Percentiles rank a stretch among this genome's conserved stretches.
phyloP scores from a whole-genome alignment of 2,329 filamentous ascomycete genomes.

The Neonectria faginata region DNA sequence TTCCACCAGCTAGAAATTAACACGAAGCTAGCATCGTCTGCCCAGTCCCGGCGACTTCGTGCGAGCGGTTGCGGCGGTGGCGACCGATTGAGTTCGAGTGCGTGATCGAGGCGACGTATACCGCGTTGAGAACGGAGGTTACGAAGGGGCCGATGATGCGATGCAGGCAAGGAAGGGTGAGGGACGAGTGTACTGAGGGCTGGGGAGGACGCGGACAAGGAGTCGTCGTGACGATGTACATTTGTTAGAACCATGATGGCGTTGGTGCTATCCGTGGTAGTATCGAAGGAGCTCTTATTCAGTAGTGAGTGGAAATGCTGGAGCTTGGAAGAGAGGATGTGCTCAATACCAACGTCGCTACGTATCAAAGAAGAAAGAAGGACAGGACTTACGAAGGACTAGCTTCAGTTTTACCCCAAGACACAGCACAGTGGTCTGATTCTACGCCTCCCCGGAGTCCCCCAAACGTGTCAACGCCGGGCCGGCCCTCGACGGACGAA shows the following conservation, averaged over 20 bases:
- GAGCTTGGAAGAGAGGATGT: background rate
- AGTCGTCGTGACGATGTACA: background rate
- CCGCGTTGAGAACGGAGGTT: background rate
- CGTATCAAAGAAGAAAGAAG: background rate
- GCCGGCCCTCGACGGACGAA: slow-evolving; percentile 17
- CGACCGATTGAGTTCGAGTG: background rate
- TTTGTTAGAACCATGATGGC: background rate
- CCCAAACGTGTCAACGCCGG: slow-evolving; percentile 18
- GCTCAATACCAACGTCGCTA: background rate
- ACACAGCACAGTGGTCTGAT: slow-evolving; percentile 4
- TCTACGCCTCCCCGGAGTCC: slow-evolving; percentile 3
- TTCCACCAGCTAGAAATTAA: background rate
- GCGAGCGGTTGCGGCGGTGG: background rate
- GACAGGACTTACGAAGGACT: background rate
- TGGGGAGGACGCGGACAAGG: background rate
- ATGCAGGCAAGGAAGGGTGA: background rate
- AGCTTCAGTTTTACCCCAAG: background rate
- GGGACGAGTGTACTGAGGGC: background rate
- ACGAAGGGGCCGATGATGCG: background rate
- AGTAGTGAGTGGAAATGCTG: background rate
- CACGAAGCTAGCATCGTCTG: background rate
- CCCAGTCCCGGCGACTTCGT: background rate
- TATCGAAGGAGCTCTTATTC: background rate
- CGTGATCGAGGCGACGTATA: slow-evolving; percentile 5
- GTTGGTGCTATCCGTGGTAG: background rate